Evolutionary conservation across 2,329 filamentous ascomycete species (phyloP).

Genomic region (Fusarium oxysporum): DNA sequence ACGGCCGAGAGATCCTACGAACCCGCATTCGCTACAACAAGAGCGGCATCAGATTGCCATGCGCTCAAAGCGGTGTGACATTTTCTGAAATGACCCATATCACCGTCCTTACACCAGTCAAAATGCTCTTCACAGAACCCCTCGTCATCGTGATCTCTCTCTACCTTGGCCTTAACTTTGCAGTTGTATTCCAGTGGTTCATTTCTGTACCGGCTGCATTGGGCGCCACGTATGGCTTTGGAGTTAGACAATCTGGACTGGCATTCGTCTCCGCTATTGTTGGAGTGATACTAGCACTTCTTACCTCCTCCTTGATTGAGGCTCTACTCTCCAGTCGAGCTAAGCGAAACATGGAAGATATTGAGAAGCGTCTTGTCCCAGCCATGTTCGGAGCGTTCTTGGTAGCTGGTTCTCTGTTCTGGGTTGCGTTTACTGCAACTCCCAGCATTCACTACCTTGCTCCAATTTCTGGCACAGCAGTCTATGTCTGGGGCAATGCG

Average conservation of each 20-base stretch:
- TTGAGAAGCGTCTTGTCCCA: not conserved
- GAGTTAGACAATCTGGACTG: not conserved
- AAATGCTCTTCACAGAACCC: not conserved
- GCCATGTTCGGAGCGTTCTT: not conserved
- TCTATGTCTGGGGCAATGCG: not conserved
- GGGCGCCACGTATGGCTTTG: not conserved
- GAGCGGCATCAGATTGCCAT: not conserved
- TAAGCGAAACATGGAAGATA: not conserved
- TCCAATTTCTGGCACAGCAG: not conserved
- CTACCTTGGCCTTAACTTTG: slow-evolving; percentile 1
- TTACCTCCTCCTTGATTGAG: not conserved
- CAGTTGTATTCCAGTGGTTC: slow-evolving; percentile 2
- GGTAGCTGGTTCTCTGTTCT: not conserved
- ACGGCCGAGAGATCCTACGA: not conserved
- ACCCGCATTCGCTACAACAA: slow-evolving; percentile 6
- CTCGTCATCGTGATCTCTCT: not conserved
- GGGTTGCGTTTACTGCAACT: not conserved
- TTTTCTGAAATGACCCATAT: not conserved
- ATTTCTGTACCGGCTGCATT: not conserved
- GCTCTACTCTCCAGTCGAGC: not conserved
- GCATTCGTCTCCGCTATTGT: not conserved
- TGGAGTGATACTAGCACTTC: not conserved
- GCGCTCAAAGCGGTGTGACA: not conserved
- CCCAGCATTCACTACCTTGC: not conserved
- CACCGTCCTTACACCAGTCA: not conserved